These are phyloP conservation scores for Termitomyces sp. DNA, from an alignment of 768 basidiomycete species.

Conservation along the genomic window DNA sequence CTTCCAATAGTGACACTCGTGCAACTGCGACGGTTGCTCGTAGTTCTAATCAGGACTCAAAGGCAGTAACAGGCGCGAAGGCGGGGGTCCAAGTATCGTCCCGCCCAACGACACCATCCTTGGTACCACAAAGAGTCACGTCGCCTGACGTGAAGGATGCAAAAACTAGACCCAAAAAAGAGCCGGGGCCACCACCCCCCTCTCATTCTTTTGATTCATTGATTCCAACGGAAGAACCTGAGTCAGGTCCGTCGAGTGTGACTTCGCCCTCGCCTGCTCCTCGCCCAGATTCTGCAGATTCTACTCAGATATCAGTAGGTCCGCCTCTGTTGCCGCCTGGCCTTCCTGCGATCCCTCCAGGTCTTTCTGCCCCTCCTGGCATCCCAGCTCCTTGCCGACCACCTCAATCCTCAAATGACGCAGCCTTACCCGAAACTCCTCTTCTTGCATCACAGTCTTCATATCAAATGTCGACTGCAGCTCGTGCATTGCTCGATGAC, in stretches of 20 bases:
- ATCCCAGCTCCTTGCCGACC: conserved; percentile 54
- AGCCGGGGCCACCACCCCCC: conserved; percentile 21
- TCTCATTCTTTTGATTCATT: conserved; percentile 47
- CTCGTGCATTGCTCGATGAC: conserved; percentile 81
- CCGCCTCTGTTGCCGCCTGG: conserved; percentile 39
- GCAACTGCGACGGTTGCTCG: conserved; percentile 25
- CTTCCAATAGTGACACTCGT: conserved; percentile 30
- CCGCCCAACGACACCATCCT: conserved; percentile 49
- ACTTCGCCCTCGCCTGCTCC: conserved; percentile 25
- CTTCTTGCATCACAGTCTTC: conserved; percentile 53
- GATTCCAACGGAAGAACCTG: conserved; percentile 43
- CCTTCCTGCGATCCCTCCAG: conserved; percentile 43
- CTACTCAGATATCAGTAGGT: conserved; percentile 15
- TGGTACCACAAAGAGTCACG: conserved; percentile 37
- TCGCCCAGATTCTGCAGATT: conserved; percentile 30
- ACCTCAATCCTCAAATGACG: conserved; percentile 36
- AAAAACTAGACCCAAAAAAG: conserved; percentile 38
- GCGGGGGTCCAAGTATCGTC: conserved; percentile 51
- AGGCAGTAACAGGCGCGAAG: conserved; percentile 27
- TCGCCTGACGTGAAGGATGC: conserved; percentile 36
- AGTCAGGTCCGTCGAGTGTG: conserved; percentile 42
- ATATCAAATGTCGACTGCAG: conserved; percentile 87
- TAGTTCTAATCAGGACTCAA: conserved; percentile 38
- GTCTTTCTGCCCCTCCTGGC: conserved; percentile 58
- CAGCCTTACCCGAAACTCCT: conserved; percentile 49